A percentile compares a stretch with the other conserved stretches of the same genome.
phyloP scores from a whole-genome alignment of 106 monocot genomes.

The Acorus calamus region DNA sequence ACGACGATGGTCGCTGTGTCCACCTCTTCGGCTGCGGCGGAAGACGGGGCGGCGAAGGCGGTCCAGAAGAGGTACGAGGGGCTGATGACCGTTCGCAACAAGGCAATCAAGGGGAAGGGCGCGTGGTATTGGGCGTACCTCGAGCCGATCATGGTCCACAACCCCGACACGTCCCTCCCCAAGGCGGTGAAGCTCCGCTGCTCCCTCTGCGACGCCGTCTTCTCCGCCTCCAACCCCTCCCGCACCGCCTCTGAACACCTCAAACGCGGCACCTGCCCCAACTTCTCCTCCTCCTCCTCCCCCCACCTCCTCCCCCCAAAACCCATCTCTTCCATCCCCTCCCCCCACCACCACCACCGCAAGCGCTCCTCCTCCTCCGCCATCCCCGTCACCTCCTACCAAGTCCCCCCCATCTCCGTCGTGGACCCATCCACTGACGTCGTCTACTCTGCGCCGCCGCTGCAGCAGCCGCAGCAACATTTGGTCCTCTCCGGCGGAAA shows the following conservation, averaged over 20 bases:
- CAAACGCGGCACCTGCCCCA: slow-evolving; percentile 88
- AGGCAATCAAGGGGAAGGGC: slow-evolving; percentile 87
- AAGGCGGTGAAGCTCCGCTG: slow-evolving; percentile 84
- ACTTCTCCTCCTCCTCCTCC: slow-evolving; percentile 34
- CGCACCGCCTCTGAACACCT: slow-evolving; percentile 93
- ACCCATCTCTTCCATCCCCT: too few species aligned
- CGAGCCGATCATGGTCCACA: slow-evolving; percentile 52
- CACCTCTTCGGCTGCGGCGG: slow-evolving; percentile 8
- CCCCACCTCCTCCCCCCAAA: too few species aligned
- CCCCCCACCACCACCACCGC: too few species aligned
- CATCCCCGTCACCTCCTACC: too few species aligned
- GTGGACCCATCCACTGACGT: background rate
- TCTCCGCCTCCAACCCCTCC: slow-evolving; percentile 97
- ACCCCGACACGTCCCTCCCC: slow-evolving; percentile 54
- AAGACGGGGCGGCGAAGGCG: slow-evolving; percentile 38
- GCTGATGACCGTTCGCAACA: slow-evolving; percentile 46
- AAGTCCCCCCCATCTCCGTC: slow-evolving; percentile 4
- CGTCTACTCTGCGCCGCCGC: background rate
- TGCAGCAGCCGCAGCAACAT: slow-evolving; percentile 22
- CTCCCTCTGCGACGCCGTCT: slow-evolving; percentile 71
- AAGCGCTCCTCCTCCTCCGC: slow-evolving; percentile 1
- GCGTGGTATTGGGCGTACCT: slow-evolving; percentile 98
- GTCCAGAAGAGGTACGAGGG: slow-evolving; percentile 67
- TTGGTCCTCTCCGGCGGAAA: slow-evolving; percentile 72
- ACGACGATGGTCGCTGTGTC: background rate